Conservation (phyloP, 2,329 filamentous ascomycete genomes). For the Microsporum ferrugineum region DNA sequence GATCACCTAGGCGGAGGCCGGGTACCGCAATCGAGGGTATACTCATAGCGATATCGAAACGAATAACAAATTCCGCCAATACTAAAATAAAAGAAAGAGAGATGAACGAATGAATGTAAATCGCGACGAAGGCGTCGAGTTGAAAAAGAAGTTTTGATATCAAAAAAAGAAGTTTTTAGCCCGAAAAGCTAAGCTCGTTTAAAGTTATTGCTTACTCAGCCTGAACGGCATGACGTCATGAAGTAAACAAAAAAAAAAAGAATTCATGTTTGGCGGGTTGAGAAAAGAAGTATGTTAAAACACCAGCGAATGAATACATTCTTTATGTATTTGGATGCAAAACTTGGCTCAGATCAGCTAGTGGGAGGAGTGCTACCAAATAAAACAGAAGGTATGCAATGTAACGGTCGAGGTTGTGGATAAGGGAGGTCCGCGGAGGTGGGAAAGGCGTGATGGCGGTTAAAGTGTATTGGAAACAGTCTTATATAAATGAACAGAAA, state of each 20-base stretch:
- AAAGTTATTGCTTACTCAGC: background rate
- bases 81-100: conserved; percentile 10
- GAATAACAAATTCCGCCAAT: background rate
- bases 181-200: background rate
- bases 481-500: conserved; percentile 1
- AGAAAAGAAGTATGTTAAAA: background rate
- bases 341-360: background rate
- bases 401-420: background rate
- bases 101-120: conserved; percentile 3
- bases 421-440: conserved; percentile 7
- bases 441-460: background rate
- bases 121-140: background rate
- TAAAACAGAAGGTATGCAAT: background rate
- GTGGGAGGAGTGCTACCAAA: background rate
- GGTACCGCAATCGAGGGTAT: conserved; percentile 55
- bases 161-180: background rate
- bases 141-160: background rate
- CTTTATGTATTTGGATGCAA: conserved; percentile 3
- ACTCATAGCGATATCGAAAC: conserved; percentile 4
- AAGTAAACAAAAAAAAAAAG: background rate
- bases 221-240: background rate
- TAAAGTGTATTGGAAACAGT: background rate
- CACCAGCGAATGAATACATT: background rate
- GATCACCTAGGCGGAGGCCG: conserved; percentile 64
- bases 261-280: background rate